Conservation (phyloP, 345 rosid genomes). For the Physaria fendleri region DNA sequence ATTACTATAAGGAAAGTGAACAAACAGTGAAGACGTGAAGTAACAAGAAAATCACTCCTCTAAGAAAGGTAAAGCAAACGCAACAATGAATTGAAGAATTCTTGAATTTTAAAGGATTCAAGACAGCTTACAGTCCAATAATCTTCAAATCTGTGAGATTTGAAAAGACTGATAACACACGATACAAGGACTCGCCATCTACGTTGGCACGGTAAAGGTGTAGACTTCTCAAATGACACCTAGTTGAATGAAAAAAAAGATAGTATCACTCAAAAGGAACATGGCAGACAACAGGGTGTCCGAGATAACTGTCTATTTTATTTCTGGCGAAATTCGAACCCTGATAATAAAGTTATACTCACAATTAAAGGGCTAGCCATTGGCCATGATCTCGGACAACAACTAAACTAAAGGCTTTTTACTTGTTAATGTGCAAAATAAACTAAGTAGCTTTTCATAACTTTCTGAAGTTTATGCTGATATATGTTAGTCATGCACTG, state of each 20-base stretch:
- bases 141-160: constrained; percentile 76
- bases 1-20: too few species aligned
- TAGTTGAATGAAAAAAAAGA: constrained; percentile 24
- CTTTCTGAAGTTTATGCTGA: too few species aligned
- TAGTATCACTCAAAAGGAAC: constrained; percentile 10
- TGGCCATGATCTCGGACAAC: too few species aligned
- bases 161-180: constrained; percentile 59
- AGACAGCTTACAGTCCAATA: constrained; percentile 79
- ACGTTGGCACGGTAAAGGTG: constrained; percentile 69
- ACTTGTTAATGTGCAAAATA: too few species aligned
- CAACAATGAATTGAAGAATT: constrained; percentile 5
- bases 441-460: too few species aligned
- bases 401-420: too few species aligned
- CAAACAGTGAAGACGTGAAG: background rate
- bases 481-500: too few species aligned
- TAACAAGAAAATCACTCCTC: background rate
- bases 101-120: too few species aligned
- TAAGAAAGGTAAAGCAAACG: background rate
- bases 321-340: too few species aligned
- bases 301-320: too few species aligned
- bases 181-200: constrained; percentile 50
- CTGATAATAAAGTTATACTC: too few species aligned
- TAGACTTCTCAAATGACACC: constrained; percentile 67
- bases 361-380: too few species aligned
- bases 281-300: background rate